Base-by-base conservation (phyloP, 805 yeast genomes). In the Saturnispora mendoncae region DNA sequence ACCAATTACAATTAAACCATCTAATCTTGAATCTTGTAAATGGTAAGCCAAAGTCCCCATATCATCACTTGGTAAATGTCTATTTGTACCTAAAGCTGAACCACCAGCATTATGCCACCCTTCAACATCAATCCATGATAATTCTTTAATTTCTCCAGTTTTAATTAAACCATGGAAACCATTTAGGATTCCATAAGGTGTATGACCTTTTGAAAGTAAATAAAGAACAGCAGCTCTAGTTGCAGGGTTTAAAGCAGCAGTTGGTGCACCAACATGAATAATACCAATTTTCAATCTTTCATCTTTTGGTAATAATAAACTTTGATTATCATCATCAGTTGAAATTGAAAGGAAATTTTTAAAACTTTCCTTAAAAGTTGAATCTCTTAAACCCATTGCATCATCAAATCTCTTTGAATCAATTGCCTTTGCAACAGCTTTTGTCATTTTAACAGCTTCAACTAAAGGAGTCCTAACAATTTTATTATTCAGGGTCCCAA, bases 41-140 rank as follows among this genome's bases (percentile, higher is more conserved):
- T 88, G 84, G 66, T 78, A 90, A 3, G 98, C 95, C 52, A 88
- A 79, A 58, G 86, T 75, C 39, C 98, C 98, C 52, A 85, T 63
- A 61, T 90, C 97, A 41, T 76, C 80, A 25, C 71, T 67, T 17
- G 98, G 98, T 25, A 86, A 70, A 33, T 80, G 69, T 56, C 98
- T 75, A 69, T 92, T 92, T 26, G 98, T 92, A 53, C 99, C 99
- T 47, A 92, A 81, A 59, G 88, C 97, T 24, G 96, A 85, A 23
- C 98, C 99, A 55, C 98, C 99, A 45, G 74, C 55, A 46, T 81
- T 77, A 59, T 78, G 80, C 95, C 96, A 88, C 46, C 78, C 80
- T 60, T 84, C 94, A 44, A 87, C 84, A 53, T 84, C 88, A 46
- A 80, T 64, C 97, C 97, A 92, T 23, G 69, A 66, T 35, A 92